These are phyloP conservation scores for Helianthus annuus DNA, from an alignment of 129 eudicot genomes.

Conservation along the genomic window HanXRQr2.0-SUNRISE NC_035434.2:174391753-174392252, in stretches of 20 bases:
- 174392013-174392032: too few species aligned
- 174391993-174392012: too few species aligned
- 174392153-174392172: conserved; percentile 41
- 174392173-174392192: conserved; percentile 58
- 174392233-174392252: conserved; percentile 69
- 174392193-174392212: conserved; percentile 76
- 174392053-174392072: conserved; percentile 52
- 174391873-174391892: not conserved
- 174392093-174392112: conserved; percentile 50
- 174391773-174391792: conserved; percentile 57
- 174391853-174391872: not conserved
- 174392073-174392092: conserved; percentile 61
- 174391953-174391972: too few species aligned
- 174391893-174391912: too few species aligned
- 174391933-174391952: too few species aligned
- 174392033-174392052: too few species aligned
- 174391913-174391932: too few species aligned
- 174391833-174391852: not conserved
- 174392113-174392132: conserved; percentile 58
- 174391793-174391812: conserved; percentile 52
- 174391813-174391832: conserved; percentile 59
- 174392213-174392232: conserved; percentile 65
- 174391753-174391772: conserved; percentile 73
- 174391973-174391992: too few species aligned
- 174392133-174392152: conserved; percentile 53